Evolutionary conservation across 2,329 filamentous ascomycete genomes (phyloP).

Genomic region (Pseudogymnoascus sp.): DNA sequence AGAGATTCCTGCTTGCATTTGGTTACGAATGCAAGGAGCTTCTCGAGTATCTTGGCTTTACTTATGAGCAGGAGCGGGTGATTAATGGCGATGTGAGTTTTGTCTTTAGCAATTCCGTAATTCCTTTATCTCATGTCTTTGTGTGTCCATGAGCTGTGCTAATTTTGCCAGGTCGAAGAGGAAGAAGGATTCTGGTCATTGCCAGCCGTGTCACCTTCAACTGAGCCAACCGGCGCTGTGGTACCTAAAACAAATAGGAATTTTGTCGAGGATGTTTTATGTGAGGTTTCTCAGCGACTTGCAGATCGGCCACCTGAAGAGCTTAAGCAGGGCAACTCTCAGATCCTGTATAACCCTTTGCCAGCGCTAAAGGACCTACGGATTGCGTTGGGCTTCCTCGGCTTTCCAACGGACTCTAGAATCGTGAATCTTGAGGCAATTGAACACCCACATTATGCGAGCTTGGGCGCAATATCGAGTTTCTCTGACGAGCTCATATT

Average conservation of each 20-base stretch:
- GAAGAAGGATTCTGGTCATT: slow-evolving; percentile 27
- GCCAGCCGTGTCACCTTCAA: slow-evolving; percentile 17
- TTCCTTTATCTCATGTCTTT: background rate
- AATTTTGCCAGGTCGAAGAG: slow-evolving; percentile 17
- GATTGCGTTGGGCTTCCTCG: slow-evolving; percentile 23
- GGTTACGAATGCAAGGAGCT: slow-evolving; percentile 53
- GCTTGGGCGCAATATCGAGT: slow-evolving; percentile 54
- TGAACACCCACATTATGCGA: slow-evolving; percentile 44
- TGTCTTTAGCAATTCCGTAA: background rate
- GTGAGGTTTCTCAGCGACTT: slow-evolving; percentile 43
- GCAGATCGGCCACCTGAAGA: slow-evolving; percentile 17
- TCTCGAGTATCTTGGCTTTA: slow-evolving; percentile 52
- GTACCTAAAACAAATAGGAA: slow-evolving; percentile 19
- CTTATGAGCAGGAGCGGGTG: slow-evolving; percentile 28
- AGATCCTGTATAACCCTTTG: slow-evolving; percentile 13
- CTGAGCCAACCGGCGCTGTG: background rate
- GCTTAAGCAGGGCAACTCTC: slow-evolving; percentile 9
- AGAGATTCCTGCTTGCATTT: slow-evolving; percentile 56
- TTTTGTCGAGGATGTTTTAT: slow-evolving; percentile 51
- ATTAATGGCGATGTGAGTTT: slow-evolving; percentile 32
- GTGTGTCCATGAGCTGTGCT: background rate
- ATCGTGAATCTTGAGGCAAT: slow-evolving; percentile 29
- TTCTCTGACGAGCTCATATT: slow-evolving; percentile 55
- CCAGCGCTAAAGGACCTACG: slow-evolving; percentile 22
- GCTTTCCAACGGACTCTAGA: slow-evolving; percentile 24